Evolutionary conservation across 805 yeast species (phyloP), one percentile per base, ranked within the genome.

Genomic region (Torulaspora franciscae): DNA sequence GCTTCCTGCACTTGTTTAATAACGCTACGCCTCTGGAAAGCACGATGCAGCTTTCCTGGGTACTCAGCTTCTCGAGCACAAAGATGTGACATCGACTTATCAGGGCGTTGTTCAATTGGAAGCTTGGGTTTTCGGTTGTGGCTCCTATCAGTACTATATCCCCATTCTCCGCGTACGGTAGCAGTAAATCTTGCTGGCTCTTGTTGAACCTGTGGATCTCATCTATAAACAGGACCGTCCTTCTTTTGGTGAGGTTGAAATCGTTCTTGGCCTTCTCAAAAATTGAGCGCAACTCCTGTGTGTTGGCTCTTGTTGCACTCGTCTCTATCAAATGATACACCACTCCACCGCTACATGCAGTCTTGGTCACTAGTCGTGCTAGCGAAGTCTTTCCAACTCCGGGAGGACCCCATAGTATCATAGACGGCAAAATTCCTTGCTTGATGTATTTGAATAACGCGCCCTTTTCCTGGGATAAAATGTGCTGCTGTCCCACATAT

Each of bases 111-210:
- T 89, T 81, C 33, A 93, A 66, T 55, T 87, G 83, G 56, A 84
- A 83, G 38, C 85, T 80, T 3, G 97, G 96, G 60, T 93, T 93
- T 61, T 93, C 99, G 0, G 98, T 90, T 0, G 99, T 93, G n/a
- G 98, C 97, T 4, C 99, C 99, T 41, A 91, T 80, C 34, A 93
- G 72, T 1, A 81, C 79, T 35, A 90, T 79, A 42, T 79, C 79
- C 2, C 98, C 98, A 24, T 77, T 70, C 61, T 93, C 99, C 1
- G 91, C 83, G 49, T 79, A 81, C 0, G 95, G 93, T 32, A 93
- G 68, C 37, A 95, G 76, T 37, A 81, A 75, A 63, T 93, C 98
- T 62, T 93, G 99, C 58, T 93, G 99, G 0, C 80, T 71, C 48
- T 84, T 83, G 52, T 81, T 81, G 61, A 88, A 89, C 26, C 99